Conservation (phyloP, 139 green algal genomes). For the Astrephomene gubernaculifera region DNA sequence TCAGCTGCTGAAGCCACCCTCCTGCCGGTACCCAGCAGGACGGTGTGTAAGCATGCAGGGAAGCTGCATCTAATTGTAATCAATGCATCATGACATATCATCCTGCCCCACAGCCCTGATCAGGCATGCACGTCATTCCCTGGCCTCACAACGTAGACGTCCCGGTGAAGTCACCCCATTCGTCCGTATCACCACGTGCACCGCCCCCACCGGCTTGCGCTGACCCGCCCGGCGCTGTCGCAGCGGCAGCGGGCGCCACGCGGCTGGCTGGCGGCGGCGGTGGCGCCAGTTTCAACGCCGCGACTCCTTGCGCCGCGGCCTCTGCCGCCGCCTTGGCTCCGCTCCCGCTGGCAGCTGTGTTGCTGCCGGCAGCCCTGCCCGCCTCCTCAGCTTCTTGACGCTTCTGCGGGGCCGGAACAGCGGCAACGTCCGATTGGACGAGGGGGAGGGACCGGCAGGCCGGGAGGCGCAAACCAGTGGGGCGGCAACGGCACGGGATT, state of each 20-base stretch:
- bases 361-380: not conserved
- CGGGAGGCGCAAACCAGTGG: not conserved
- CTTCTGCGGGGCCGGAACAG: not conserved
- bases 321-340: too few relatives aligned
- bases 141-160: too few relatives aligned
- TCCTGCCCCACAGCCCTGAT: too few relatives aligned
- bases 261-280: not conserved
- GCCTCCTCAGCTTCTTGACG: not conserved
- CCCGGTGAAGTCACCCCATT: constrained; percentile 30
- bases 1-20: too few relatives aligned
- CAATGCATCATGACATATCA: too few relatives aligned
- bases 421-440: not conserved
- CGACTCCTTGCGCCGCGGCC: constrained; percentile 2
- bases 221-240: not conserved
- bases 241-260: not conserved
- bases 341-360: not conserved
- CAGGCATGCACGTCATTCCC: too few relatives aligned
- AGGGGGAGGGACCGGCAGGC: not conserved
- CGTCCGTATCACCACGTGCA: not conserved
- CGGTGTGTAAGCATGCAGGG: too few relatives aligned
- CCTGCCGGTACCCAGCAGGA: too few relatives aligned
- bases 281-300: constrained; percentile 22
- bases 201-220: not conserved
- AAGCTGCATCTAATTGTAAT: too few relatives aligned
- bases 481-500: not conserved